These are phyloP conservation scores for Pyrenochaeta sp. DNA, from an alignment of 2,329 filamentous ascomycete species.

Conservation along the genomic window DNA sequence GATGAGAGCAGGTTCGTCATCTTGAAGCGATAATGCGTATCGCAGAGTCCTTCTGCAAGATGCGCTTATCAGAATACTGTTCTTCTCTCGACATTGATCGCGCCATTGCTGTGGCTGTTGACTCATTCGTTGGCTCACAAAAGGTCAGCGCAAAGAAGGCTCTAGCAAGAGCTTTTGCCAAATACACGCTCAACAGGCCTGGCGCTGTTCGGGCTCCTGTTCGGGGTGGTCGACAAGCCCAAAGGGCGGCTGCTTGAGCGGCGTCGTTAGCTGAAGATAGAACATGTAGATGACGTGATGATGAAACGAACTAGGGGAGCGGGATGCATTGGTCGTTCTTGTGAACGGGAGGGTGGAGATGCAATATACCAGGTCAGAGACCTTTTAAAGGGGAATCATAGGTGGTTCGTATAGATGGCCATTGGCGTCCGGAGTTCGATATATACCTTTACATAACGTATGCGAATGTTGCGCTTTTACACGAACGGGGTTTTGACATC, in stretches of 20 bases:
- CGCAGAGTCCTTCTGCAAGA: constrained; percentile 92
- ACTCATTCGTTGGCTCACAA: constrained; percentile 94
- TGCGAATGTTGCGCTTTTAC: background rate
- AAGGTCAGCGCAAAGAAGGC: constrained; percentile 99
- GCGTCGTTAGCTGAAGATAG: background rate
- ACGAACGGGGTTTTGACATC: no score
- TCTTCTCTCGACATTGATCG: constrained; percentile 90
- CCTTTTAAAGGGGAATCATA: background rate
- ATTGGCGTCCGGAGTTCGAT: background rate
- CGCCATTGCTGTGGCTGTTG: constrained; percentile 94
- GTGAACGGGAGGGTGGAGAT: constrained; percentile 7
- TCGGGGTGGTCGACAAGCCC: constrained; percentile 37
- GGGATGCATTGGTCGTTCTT: constrained; percentile 9
- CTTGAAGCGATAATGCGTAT: constrained; percentile 98
- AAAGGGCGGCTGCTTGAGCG: constrained; percentile 39
- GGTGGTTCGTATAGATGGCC: background rate
- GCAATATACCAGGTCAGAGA: constrained; percentile 27
- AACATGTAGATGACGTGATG: constrained; percentile 3
- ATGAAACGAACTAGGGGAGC: constrained; percentile 5
- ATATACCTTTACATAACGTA: background rate
- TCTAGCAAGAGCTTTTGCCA: constrained; percentile 90
- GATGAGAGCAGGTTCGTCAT: constrained; percentile 80
- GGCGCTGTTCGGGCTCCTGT: constrained; percentile 49
- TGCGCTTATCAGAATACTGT: constrained; percentile 97
- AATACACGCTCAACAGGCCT: constrained; percentile 70